Evolutionary conservation across 768 basidiomycete species (phyloP).

Genomic region (Rhodosporidiobolus sp.): DNA sequence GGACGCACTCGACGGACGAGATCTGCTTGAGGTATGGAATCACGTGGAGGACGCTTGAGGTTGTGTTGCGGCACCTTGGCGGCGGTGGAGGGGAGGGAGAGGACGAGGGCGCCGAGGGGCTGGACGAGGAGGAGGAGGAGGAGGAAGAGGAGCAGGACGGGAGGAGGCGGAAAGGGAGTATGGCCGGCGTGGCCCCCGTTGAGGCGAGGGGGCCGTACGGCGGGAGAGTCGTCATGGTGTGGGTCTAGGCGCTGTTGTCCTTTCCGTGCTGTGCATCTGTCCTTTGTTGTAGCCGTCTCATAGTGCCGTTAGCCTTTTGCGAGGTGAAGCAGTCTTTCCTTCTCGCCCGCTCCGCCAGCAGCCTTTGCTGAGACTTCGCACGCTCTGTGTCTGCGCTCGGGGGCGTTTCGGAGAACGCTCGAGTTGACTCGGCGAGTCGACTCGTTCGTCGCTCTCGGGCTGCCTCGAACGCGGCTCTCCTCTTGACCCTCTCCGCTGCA

Average conservation of each 20-base stretch:
- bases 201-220: constrained; percentile 11
- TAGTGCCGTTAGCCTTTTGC: no score
- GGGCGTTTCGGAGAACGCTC: no score
- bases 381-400: no score
- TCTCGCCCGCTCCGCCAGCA: no score
- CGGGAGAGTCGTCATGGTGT: constrained; percentile 18
- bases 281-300: no score
- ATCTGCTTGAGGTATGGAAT: constrained; percentile 75
- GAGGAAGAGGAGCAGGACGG: background rate
- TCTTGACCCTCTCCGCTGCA: no score
- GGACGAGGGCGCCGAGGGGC: background rate
- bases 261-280: background rate
- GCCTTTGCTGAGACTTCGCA: no score
- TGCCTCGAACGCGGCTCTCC: no score
- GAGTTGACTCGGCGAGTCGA: no score
- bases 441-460: no score
- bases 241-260: background rate
- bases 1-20: constrained; percentile 89
- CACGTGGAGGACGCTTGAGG: constrained; percentile 75
- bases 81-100: background rate
- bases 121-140: background rate
- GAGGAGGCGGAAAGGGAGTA: background rate
- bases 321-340: no score
- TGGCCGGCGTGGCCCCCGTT: background rate
- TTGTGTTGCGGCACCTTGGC: constrained; percentile 41